Base-by-base conservation (phyloP, 75 land plant species). In the Cunninghamia lanceolata region DNA sequence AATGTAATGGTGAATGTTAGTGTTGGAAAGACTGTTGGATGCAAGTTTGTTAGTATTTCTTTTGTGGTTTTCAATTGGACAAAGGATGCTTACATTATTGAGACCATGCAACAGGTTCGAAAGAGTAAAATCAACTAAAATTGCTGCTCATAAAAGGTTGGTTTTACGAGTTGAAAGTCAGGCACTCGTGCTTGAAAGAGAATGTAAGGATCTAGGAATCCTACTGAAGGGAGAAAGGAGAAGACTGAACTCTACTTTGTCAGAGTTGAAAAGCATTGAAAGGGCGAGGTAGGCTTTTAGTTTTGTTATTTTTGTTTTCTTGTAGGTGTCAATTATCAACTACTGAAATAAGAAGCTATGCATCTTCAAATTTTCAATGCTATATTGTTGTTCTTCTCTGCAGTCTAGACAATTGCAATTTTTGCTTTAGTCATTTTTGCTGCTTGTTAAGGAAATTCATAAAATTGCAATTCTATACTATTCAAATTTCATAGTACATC, bases 81-180 rank as follows among this genome's bases (percentile, higher is more conserved):
- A 25, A 75, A 78, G 6, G 45, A 78, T 25, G 42, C 42, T 39
- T 39, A 42, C 28, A 21, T 43, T 46, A 38, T 52, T 45, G 84
- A 10, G 38, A 54, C 8, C 25, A 35, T 39, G 40, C 47, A 47
- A 45, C 88, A 96, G 96, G 92, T 96, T 89, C 76, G 98, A 92
- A 90, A 94, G 88, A 83, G 91, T 92, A 2, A 93, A 88, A 71
- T 89, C 86, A 70, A 82, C 85, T 85, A 92, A 90, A 83, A 45
- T 84, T 1, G 88, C 89, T 54, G 95, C 93, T 2, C 86, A 89
- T 85, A 89, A 90, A 54, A 75, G 96, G 87, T 77, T 85, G 2
- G 92, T 94, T 39, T 86, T 96, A 35, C 89, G 87, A 34, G 82
- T 93, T 35, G 92, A 96, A 89, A 96, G 98, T 56, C 90, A 86